Conservation (phyloP, 2,329 filamentous ascomycete genomes). For the Aspergillus terreus region DNA sequence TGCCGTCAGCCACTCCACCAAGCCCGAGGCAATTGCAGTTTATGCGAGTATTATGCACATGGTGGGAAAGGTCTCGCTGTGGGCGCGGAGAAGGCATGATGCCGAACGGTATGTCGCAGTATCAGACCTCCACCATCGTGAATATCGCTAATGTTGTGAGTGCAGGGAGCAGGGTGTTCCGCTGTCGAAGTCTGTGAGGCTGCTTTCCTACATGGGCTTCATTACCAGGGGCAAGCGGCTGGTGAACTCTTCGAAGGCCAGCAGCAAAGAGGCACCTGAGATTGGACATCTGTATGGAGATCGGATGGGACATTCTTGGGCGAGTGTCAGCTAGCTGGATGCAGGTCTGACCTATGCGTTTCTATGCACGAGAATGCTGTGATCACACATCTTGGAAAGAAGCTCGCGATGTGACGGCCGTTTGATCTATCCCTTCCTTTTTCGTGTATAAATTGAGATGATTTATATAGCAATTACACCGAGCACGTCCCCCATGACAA, state of each 20-base stretch:
- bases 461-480: no score
- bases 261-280: background rate
- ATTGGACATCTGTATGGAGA: slow-evolving; percentile 2
- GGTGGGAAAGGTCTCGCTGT: background rate
- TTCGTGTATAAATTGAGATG: no score
- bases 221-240: background rate
- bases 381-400: no score
- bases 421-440: no score
- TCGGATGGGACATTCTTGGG: background rate
- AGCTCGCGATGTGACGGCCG: no score
- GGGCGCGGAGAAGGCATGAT: background rate
- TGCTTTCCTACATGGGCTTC: background rate
- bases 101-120: background rate
- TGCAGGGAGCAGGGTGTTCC: background rate
- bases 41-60: slow-evolving; percentile 2
- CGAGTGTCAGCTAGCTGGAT: background rate
- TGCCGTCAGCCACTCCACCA: slow-evolving; percentile 1
- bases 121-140: background rate
- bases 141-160: background rate
- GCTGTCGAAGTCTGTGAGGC: background rate
- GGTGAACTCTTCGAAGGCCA: background rate
- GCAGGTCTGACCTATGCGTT: no score
- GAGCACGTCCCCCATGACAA: no score
- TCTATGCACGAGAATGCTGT: no score
- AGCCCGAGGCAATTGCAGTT: background rate